A percentile compares a stretch with the other conserved stretches of the same genome.
phyloP scores from a whole-genome alignment of 1,284 basidiomycete genomes.

The Naganishia sp. region DNA sequence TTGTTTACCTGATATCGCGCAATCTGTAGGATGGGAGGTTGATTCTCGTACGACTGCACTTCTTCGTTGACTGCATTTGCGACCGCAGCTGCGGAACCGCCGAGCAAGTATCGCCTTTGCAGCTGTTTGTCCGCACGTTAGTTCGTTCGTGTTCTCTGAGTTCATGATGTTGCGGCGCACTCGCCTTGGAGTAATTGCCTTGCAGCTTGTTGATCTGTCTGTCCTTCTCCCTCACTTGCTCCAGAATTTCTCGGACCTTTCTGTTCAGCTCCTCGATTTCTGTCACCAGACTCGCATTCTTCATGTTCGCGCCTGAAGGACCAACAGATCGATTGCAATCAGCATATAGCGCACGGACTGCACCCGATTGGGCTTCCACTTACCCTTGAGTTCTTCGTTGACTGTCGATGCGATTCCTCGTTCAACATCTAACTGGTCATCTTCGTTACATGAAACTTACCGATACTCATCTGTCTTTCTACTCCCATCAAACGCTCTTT shows the following conservation, averaged over 20 bases:
- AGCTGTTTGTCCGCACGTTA: constrained; percentile 21
- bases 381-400: constrained; percentile 35
- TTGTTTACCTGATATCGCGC: background rate
- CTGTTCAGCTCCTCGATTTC: constrained; percentile 32
- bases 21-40: background rate
- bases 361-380: background rate
- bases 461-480: constrained; percentile 36
- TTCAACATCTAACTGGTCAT: too few relatives aligned
- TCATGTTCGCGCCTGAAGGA: constrained; percentile 31
- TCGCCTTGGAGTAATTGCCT: constrained; percentile 34
- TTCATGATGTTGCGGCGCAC: background rate
- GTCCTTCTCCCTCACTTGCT: constrained; percentile 36
- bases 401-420: constrained; percentile 11
- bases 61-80: constrained; percentile 30
- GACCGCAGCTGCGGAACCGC: constrained; percentile 19
- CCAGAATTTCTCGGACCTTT: constrained; percentile 29
- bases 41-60: constrained; percentile 18
- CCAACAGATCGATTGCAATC: background rate
- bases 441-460: constrained; percentile 18
- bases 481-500: constrained; percentile 34
- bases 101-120: constrained; percentile 34
- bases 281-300: constrained; percentile 34
- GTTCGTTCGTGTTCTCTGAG: background rate
- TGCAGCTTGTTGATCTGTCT: constrained; percentile 33
- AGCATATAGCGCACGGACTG: background rate